Percentiles rank a stretch among this genome's conserved stretches.
Evolutionary conservation across 306 rosid genomes (phyloP).

Genomic region (Astragalus membranaceus): DNA sequence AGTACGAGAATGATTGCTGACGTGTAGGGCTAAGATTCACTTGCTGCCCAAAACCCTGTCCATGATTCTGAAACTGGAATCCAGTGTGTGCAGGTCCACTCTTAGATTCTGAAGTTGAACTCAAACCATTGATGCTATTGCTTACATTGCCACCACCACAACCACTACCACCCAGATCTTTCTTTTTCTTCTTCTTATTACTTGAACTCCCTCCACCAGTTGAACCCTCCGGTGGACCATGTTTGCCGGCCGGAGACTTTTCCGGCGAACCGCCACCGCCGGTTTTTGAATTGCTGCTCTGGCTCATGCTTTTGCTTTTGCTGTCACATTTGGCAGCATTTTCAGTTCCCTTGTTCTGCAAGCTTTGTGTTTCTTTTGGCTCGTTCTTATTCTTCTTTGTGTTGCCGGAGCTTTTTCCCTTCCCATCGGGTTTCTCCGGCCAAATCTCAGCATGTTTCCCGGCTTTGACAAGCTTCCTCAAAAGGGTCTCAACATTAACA

Average conservation of each 20-base stretch:
- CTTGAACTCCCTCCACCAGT: slow-evolving; percentile 26
- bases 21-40: slow-evolving; percentile 38
- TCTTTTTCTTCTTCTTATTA: slow-evolving; percentile 52
- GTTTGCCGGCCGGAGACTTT: background rate
- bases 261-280: slow-evolving; percentile 17
- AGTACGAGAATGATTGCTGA: slow-evolving; percentile 21
- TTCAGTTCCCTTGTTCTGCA: slow-evolving; percentile 22
- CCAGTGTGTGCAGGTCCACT: slow-evolving; percentile 36
- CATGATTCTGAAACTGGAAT: slow-evolving; percentile 30
- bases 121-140: background rate
- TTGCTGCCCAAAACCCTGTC: slow-evolving; percentile 11
- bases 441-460: slow-evolving; percentile 77
- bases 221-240: slow-evolving; percentile 9
- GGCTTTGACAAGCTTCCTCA: slow-evolving; percentile 48
- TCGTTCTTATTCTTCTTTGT: slow-evolving; percentile 26
- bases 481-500: slow-evolving; percentile 55
- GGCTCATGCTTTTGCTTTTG: slow-evolving; percentile 1
- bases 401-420: slow-evolving; percentile 34
- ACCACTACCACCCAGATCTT: slow-evolving; percentile 23
- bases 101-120: background rate
- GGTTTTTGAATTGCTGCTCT: slow-evolving; percentile 15
- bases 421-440: slow-evolving; percentile 43
- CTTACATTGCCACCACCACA: slow-evolving; percentile 13
- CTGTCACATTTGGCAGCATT: slow-evolving; percentile 9
- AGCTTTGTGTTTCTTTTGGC: slow-evolving; percentile 26